These are phyloP conservation scores for Botrytis pseudocinerea DNA, from an alignment of 2,329 filamentous ascomycete species.

Conservation along the genomic window DNA sequence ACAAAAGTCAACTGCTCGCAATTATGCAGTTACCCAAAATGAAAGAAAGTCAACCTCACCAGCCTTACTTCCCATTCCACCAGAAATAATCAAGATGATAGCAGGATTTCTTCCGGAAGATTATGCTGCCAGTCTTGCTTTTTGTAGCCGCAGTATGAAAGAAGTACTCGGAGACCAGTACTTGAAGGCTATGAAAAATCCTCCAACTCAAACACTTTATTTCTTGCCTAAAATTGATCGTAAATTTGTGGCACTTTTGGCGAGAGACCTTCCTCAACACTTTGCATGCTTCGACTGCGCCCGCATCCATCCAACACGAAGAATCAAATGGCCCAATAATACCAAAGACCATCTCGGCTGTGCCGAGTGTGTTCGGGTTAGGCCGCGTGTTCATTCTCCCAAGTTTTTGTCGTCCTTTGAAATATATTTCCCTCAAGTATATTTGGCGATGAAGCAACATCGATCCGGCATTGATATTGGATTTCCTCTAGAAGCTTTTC, in stretches of 20 bases:
- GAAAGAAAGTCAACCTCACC: background rate
- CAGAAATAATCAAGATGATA: constrained; percentile 24
- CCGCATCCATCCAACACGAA: background rate
- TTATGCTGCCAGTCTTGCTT: constrained; percentile 1
- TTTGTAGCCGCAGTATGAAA: constrained; percentile 4
- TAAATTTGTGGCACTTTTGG: constrained; percentile 6
- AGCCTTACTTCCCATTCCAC: constrained; percentile 17
- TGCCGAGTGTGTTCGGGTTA: background rate
- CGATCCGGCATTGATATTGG: constrained; percentile 1
- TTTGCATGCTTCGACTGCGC: constrained; percentile 4
- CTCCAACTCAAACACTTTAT: background rate
- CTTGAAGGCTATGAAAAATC: background rate
- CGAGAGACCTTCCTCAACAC: constrained; percentile 22
- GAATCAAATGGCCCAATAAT: background rate
- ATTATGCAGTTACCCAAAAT: background rate
- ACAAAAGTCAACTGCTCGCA: background rate
- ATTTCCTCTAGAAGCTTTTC: constrained; percentile 7
- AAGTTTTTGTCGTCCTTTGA: background rate
- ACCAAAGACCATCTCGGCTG: background rate
- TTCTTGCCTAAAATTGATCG: background rate
- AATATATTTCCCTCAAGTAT: constrained; percentile 3
- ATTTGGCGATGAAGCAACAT: constrained; percentile 11
- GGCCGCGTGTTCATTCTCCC: background rate
- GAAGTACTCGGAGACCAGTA: background rate
- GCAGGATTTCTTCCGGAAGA: constrained; percentile 7